Evolutionary conservation across 1,284 basidiomycete genomes (phyloP).

Genomic region (Meripilus lineatus): DNA sequence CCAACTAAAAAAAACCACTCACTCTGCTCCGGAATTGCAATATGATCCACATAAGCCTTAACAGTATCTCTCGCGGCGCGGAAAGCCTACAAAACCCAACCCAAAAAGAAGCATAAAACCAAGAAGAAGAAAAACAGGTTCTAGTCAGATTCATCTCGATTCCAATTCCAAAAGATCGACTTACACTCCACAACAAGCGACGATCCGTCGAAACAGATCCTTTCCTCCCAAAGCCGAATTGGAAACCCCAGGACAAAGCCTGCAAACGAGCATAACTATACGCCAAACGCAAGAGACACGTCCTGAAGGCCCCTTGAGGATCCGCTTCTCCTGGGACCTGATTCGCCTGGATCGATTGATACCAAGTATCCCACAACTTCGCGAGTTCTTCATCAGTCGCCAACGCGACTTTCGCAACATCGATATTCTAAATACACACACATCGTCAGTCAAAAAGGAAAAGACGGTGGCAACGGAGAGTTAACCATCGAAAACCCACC

Average conservation of each 20-base stretch:
- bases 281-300: conserved; percentile 56
- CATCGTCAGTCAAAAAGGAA: neutral
- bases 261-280: conserved; percentile 67
- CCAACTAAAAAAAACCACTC: conserved; percentile 18
- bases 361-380: conserved; percentile 51
- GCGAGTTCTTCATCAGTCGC: conserved; percentile 63
- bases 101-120: neutral
- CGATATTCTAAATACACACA: conserved; percentile 39
- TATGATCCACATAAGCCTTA: conserved; percentile 54
- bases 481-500: conserved; percentile 34
- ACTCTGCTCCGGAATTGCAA: conserved; percentile 54
- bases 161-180: conserved; percentile 21
- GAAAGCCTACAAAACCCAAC: conserved; percentile 39
- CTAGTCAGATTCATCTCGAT: neutral
- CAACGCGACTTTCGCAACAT: conserved; percentile 59
- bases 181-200: conserved; percentile 61
- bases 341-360: conserved; percentile 37
- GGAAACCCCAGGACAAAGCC: conserved; percentile 71
- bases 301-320: conserved; percentile 54
- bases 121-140: neutral
- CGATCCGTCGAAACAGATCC: conserved; percentile 38
- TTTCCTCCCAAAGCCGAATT: conserved; percentile 62
- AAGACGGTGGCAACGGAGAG: neutral
- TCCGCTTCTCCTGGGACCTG: conserved; percentile 50
- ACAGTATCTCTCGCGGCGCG: conserved; percentile 61